Evolutionary conservation across 805 yeast genomes (phyloP), one percentile per base, ranked within the genome.

Genomic region (Lachancea sp.): DNA sequence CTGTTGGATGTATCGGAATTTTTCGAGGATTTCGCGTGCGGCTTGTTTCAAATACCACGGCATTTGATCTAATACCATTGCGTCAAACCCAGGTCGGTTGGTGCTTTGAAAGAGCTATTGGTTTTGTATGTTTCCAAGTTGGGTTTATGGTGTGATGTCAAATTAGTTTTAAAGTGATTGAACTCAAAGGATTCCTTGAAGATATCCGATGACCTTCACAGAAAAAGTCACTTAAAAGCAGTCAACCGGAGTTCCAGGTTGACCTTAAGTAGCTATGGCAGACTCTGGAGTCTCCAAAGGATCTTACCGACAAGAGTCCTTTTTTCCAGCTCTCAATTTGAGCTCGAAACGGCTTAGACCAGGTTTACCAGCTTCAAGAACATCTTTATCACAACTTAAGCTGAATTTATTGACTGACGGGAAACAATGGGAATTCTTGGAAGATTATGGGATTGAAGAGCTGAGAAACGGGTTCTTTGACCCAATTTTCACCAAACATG

Each of bases 391-490:
- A 2, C 71, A 67, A 40, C 31, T 68, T 42, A 53, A 59, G 44
- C 49, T 69, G 13, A 54, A 57, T 12, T 55, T 57, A 19, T 51
- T 68, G 18, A 56, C 59, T 1, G 49, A 52, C 9, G 56, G 55
- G 1, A 54, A 58, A 8, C 50, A 55, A 3, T 54, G 67, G 46
- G 65, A 66, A 17, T 54, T 62, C n/a, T 49, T 70, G 29, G 66
- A 64, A 4, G 59, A 60, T 20, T 69, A 59, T 44, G 67, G 59
- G 1, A 42, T 73, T n/a, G 72, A 71, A 43, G 79, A 74, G 50
- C 51, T 70, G 20, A 61, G 79, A 51, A 71, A 70, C 41, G 77
- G 77, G 9, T 74, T 69, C 52, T 74, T 74, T 48, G 78, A 74
- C 51, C 71, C 78, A 1, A 59, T 66, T 1, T 74, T 63, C 47